phyloP scores from a whole-genome alignment of 2,329 filamentous ascomycete species.

The Pestalotiopsis sp. region DNA sequence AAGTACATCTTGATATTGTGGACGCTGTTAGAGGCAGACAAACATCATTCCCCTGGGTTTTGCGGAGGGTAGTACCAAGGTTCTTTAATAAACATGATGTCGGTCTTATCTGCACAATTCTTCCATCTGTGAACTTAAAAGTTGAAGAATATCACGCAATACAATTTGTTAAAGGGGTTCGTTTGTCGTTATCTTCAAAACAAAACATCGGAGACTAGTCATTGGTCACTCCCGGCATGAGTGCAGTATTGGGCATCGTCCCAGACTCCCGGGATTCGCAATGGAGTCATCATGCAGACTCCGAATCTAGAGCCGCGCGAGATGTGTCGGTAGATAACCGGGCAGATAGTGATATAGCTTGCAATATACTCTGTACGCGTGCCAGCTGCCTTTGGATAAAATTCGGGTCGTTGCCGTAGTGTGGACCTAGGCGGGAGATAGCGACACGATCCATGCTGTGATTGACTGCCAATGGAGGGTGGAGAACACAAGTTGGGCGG shows the following conservation, averaged over 20 bases:
- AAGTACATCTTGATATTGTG: background rate
- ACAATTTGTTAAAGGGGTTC: background rate
- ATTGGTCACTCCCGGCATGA: background rate
- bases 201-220: background rate
- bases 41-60: background rate
- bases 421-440: background rate
- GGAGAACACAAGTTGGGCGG: background rate
- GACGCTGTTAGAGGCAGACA: background rate
- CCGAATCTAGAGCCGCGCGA: background rate
- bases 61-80: background rate
- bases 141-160: background rate
- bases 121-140: background rate
- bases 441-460: background rate
- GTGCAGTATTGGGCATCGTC: background rate
- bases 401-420: background rate
- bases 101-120: background rate
- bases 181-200: background rate
- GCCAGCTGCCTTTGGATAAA: background rate
- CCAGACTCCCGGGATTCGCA: background rate
- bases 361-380: background rate
- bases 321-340: background rate
- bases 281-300: background rate
- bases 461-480: background rate
- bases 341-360: background rate
- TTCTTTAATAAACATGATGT: background rate